A percentile compares a stretch with the other conserved stretches of the same genome.
Evolutionary conservation across 257 asterid genomes (phyloP).

Genomic region (Penstemon davidsonii): DNA sequence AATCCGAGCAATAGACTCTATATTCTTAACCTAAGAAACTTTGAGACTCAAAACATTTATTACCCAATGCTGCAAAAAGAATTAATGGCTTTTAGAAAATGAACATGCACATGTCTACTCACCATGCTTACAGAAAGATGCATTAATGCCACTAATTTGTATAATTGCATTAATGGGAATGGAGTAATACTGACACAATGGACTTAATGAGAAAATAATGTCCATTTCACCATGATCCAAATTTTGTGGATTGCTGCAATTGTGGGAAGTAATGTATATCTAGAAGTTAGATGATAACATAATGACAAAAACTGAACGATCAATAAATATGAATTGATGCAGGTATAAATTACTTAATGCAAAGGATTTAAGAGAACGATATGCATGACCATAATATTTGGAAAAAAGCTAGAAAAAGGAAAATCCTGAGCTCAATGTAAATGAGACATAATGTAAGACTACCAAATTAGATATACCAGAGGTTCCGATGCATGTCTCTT

Average conservation of each 20-base stretch:
- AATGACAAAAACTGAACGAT: not conserved
- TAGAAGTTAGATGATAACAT: not conserved
- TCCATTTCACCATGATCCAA: too few species aligned
- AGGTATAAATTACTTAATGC: not conserved
- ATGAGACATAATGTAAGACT: slow-evolving; percentile 1
- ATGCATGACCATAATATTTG: not conserved
- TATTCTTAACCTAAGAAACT: not conserved
- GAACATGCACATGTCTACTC: too few species aligned
- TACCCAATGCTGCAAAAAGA: too few species aligned
- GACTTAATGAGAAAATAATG: too few species aligned
- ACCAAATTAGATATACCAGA: slow-evolving; percentile 35
- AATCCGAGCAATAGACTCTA: too few species aligned
- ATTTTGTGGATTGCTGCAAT: too few species aligned
- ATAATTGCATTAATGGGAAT: too few species aligned
- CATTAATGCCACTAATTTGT: too few species aligned
- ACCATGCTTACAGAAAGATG: too few species aligned
- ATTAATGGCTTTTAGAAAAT: too few species aligned
- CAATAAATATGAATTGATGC: not conserved
- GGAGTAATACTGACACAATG: too few species aligned
- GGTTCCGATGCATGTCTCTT: slow-evolving; percentile 71
- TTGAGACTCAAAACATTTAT: too few species aligned
- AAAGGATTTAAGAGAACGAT: not conserved
- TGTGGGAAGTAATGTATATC: not conserved
- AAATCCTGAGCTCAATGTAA: not conserved
- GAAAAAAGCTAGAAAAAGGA: not conserved